Percentiles rank a stretch among this genome's conserved stretches.
These are phyloP conservation scores for Aspergillus aculeatinus DNA, from an alignment of 2,329 filamentous ascomycete genomes.

Conservation along the genomic window DNA sequence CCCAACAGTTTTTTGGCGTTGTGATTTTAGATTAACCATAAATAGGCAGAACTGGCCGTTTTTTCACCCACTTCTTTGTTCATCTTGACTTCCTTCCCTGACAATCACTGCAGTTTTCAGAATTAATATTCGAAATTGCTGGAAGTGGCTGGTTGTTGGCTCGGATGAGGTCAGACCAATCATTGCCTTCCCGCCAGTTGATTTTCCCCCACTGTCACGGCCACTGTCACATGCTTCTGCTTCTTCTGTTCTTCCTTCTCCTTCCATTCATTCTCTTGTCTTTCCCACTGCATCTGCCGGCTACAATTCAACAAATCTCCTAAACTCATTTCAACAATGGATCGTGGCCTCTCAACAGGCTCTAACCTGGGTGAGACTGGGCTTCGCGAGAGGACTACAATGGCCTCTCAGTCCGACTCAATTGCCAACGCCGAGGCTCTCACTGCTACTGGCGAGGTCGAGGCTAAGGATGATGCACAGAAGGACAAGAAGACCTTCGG, in stretches of 20 bases:
- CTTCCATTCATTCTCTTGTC: conserved; percentile 25
- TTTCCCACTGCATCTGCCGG: conserved; percentile 9
- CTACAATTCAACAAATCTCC: not conserved
- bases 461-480: conserved; percentile 49
- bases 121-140: not conserved
- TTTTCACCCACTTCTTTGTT: not conserved
- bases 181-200: conserved; percentile 12
- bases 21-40: not conserved
- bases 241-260: conserved; percentile 9
- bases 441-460: conserved; percentile 32
- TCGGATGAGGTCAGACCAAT: conserved; percentile 17
- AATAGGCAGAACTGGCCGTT: not conserved
- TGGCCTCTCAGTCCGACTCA: conserved; percentile 40
- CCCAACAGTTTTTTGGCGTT: conserved; percentile 3
- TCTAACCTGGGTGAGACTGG: conserved; percentile 37
- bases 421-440: conserved; percentile 50
- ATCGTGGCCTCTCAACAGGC: conserved; percentile 40
- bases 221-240: conserved; percentile 22
- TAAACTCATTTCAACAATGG: conserved; percentile 29
- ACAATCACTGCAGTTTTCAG: not conserved
- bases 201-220: conserved; percentile 10
- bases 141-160: conserved; percentile 12
- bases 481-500: conserved; percentile 79
- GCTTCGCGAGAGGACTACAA: conserved; percentile 49
- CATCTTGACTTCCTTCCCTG: not conserved